Evolutionary conservation across 2,329 filamentous ascomycete species (phyloP), one percentile per base, ranked within the genome.

Genomic region (Penicillium palitans): DNA sequence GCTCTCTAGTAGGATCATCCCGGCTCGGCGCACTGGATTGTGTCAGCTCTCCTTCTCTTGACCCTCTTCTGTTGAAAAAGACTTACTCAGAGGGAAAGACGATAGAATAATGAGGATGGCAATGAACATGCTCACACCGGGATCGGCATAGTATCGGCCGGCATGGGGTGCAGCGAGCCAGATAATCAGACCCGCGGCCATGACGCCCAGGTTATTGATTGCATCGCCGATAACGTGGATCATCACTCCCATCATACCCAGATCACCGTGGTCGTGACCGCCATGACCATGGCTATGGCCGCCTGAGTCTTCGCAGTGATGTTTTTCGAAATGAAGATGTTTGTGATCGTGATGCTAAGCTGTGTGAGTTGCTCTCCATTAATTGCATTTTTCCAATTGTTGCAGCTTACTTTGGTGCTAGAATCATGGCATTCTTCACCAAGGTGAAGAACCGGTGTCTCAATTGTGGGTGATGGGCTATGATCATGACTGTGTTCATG

Each of bases 171-270:
- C 70, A 0, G 82, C 78, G 57, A 86, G 78, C 89, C 88, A 91
- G 70, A 92, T 88, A 33, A 90, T 79, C 2, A 87, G 67, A 0
- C 87, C 88, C 0, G 88, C 83, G 37, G 87, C 77, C 49, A 91
- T 90, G 59, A 93, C 89, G 10, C 88, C 89, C 12, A 91, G 72
- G 65, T 93, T 93, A 75, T 91, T 92, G 61, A 89, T 79, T 6
- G 88, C 87, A 67, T 93, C 90, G 33, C 88, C 87, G 3, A 90
- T 67, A 27, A 92, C 83, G 66, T 93, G 90, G 15, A 90, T 74
- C 12, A 92, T 68, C 1, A 90, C 88, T 1, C 87, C 89, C 61
- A 89, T 76, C 79, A 90, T 87, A 12, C 86, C 88, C n/a, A 92
- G 78, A 68, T 92, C 87, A 57, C 63, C 64, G 45, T 73, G 68